Conservation (phyloP, 257 asterid species). For the Buddleja alternifolia region DNA sequence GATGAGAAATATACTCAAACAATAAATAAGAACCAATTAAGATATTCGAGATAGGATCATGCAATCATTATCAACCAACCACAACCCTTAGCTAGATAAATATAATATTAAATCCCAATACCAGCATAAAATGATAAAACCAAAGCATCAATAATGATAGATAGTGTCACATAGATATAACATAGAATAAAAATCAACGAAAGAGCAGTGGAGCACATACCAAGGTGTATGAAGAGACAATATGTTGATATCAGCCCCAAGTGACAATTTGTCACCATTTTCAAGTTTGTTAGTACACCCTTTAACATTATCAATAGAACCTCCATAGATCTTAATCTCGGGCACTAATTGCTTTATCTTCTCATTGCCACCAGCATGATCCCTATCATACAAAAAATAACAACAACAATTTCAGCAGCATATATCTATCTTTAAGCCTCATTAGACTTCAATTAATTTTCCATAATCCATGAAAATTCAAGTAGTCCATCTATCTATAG, state of each 20-base stretch:
- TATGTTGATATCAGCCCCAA: constrained; percentile 68
- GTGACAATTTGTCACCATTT: constrained; percentile 76
- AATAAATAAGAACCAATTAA: constrained; percentile 4
- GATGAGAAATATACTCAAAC: not conserved
- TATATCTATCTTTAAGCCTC: not conserved
- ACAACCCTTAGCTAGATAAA: not conserved
- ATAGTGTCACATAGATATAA: not conserved
- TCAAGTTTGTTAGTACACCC: constrained; percentile 84
- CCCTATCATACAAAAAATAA: constrained; percentile 50
- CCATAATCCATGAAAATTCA: not conserved
- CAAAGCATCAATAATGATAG: not conserved
- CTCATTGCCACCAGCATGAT: constrained; percentile 98
- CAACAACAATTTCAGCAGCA: constrained; percentile 7
- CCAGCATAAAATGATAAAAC: not conserved
- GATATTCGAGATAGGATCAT: not conserved
- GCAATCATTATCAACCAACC: not conserved
- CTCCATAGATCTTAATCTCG: constrained; percentile 76
- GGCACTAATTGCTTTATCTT: constrained; percentile 81
- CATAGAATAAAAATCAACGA: not conserved
- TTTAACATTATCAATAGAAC: constrained; percentile 78
- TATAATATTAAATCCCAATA: not conserved
- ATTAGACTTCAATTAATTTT: constrained; percentile 4
- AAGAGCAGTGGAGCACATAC: constrained; percentile 37
- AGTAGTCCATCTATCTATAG: constrained; percentile 1
- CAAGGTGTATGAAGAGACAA: constrained; percentile 86